Percentiles rank a stretch among this genome's conserved stretches.
Evolutionary conservation across 2,329 filamentous ascomycete genomes (phyloP).

Genomic region (Alternaria arborescens): DNA sequence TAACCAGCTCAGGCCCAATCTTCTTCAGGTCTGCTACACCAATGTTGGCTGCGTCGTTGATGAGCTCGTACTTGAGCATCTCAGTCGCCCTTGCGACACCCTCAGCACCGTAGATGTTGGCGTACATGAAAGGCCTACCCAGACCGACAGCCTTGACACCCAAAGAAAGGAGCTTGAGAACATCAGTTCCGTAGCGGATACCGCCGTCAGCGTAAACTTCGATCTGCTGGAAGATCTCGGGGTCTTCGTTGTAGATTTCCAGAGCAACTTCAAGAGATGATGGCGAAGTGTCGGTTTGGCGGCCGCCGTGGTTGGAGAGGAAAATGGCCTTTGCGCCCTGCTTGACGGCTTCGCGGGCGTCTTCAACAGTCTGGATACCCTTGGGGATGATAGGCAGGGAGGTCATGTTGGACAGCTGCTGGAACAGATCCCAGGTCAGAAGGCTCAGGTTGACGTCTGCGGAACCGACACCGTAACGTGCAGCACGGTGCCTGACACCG

Average conservation of each 20-base stretch:
- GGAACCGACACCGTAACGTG: slow-evolving; percentile 43
- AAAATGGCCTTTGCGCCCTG: slow-evolving; percentile 51
- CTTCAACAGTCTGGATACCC: slow-evolving; percentile 53
- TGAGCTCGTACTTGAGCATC: slow-evolving; percentile 62
- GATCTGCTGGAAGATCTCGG: slow-evolving; percentile 51
- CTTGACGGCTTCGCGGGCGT: slow-evolving; percentile 49
- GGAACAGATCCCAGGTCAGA: slow-evolving; percentile 49
- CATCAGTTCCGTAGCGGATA: slow-evolving; percentile 51
- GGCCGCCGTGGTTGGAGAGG: slow-evolving; percentile 55
- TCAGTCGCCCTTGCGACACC: slow-evolving; percentile 67
- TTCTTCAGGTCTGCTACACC: slow-evolving; percentile 43
- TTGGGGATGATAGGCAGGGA: slow-evolving; percentile 52
- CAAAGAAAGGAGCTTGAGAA: slow-evolving; percentile 51
- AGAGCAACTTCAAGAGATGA: slow-evolving; percentile 78
- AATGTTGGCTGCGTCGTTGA: slow-evolving; percentile 46
- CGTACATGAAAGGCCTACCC: slow-evolving; percentile 61
- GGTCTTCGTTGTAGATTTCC: slow-evolving; percentile 70
- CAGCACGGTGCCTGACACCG: slow-evolving; percentile 49
- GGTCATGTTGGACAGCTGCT: slow-evolving; percentile 49
- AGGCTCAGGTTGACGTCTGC: slow-evolving; percentile 42
- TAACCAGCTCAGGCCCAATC: slow-evolving; percentile 36
- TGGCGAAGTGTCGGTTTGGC: slow-evolving; percentile 60
- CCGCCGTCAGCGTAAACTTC: slow-evolving; percentile 55
- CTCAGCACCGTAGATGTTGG: slow-evolving; percentile 65
- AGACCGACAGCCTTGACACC: slow-evolving; percentile 56